Percentiles rank a stretch among this genome's conserved stretches.
phyloP scores from a whole-genome alignment of 768 basidiomycete species.

The Tulasnella sp. region DNA sequence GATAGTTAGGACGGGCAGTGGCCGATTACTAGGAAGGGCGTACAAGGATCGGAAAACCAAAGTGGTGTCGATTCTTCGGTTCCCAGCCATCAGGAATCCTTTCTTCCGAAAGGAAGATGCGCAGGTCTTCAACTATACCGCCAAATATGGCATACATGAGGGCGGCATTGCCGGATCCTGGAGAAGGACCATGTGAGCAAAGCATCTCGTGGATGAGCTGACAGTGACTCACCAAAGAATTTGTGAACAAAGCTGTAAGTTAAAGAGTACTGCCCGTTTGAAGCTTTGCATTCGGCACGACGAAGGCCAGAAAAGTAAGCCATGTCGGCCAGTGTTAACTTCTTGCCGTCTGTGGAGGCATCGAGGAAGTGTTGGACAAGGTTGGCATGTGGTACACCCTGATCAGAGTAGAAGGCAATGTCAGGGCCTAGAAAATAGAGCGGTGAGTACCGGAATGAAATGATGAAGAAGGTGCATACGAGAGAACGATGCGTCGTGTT shows the following conservation, averaged over 20 bases:
- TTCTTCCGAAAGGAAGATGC: conserved; percentile 48
- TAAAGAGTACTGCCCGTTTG: conserved; percentile 47
- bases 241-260: conserved; percentile 35
- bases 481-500: conserved; percentile 21
- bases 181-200: no score
- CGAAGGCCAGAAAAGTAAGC: conserved; percentile 47
- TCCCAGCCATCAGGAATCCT: conserved; percentile 64
- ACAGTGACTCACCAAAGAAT: conserved; percentile 36
- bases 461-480: neutral
- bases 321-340: conserved; percentile 45
- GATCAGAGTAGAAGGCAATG: conserved; percentile 35
- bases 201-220: no score
- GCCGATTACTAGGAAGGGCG: neutral
- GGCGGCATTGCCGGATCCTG: conserved; percentile 36
- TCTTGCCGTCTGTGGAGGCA: conserved; percentile 43
- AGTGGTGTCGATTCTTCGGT: conserved; percentile 38
- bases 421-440: conserved; percentile 39
- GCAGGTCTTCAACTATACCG: conserved; percentile 45
- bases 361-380: conserved; percentile 31
- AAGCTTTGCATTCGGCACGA: conserved; percentile 40
- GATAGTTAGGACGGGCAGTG: neutral
- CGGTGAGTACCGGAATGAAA: neutral
- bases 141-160: conserved; percentile 57
- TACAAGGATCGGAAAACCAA: conserved; percentile 44
- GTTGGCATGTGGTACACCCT: conserved; percentile 40